Base-by-base conservation (phyloP, 345 rosid genomes). In the Populus tremula region DNA sequence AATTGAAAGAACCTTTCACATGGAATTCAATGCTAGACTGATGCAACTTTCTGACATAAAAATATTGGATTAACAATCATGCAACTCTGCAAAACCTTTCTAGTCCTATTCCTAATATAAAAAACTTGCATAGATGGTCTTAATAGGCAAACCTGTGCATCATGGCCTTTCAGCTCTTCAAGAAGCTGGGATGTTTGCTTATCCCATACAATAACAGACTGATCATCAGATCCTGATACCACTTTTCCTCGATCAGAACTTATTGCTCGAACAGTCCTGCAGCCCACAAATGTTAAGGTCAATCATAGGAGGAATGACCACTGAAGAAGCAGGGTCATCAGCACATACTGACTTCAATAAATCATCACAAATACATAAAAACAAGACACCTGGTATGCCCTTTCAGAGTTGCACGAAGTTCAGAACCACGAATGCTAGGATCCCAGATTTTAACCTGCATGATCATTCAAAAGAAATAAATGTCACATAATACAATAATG, bases 161-260 rank as follows among this genome's bases (percentile, higher is more conserved):
- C 94, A 65, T 96, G 99, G 81, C 98, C 98, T 86, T 94, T 93
- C 79, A 96, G 88, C 84, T 90, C 99, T 88, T 94, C 97, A 64
- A 92, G 88, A 82, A 94, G 93, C 87, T 90, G 94, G 63, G 89
- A 85, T 76, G 97, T 92, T 84, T 94, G 98, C 88, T 96, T 96
- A 81, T 96, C 98, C 99, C 99, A 96, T 63, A 96, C 97, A 80
- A 94, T 87, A 77, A 96, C 90, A 81, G 98, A 90, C 74, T 86
- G 91, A 87, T 96, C 99, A 85, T 96, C 99, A 50, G 99, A 92
- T 84, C 99, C 99, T 27, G 99, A 96, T 65, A 94, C 99, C 69
- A 96, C 87, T 91, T 96, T 96, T 75, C 88, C 97, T 86, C 98
- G 82, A 83, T 96, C 99, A 82, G 99, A 96, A 88, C 94, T 96